Base-by-base conservation (phyloP, 768 basidiomycete genomes). In the Mycena pura region DNA sequence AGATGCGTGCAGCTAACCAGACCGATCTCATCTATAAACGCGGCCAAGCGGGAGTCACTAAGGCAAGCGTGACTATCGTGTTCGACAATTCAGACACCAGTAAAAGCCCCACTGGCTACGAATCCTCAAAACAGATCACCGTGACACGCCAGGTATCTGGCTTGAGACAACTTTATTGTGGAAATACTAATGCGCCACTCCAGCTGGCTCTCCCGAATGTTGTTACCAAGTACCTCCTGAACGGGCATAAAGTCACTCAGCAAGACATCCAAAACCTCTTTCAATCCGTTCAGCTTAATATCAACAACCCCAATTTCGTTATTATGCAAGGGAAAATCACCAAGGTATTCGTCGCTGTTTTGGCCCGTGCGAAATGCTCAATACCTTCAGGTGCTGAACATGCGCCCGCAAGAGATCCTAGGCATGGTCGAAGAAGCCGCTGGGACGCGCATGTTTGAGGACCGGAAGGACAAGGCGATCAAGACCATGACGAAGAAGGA, bases 271-370 rank as follows among this genome's bases (percentile, higher is more conserved):
- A 97, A 69, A 91, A 88, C 27, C 81, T 99, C 14, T 99, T 99
- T 70, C 97, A 99, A 72, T 90, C 93, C 38, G 96, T 99, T 0
- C 95, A 97, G 74, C 86, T 99, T 65, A 99, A 99, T 72, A 99
- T 99, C 83, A 99, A 99, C 78, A 98, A 98, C 75, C 97, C 97
- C 41, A 99, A 99, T 73, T 99, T 99, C 79, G 84, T 99, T 59
- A 98, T 99, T 73, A 99, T 99, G 96, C 97, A 99, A 76, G 96
- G 97, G 27, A 93, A 96, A 48, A 99, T 99, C 72, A 99, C 97
- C 11, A 99, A 99, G 80, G 96, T 92, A 29, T n/a, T n/a, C 38
- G 75, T 67, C 10, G 9, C 17, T n/a, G n/a, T n/a, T n/a, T n/a
- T n/a, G n/a, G n/a, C n/a, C n/a, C n/a, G n/a, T n/a, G n/a, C n/a